Conservation (phyloP, 2,329 filamentous ascomycete species). For the Sphaerulina vaccinii region DNA sequence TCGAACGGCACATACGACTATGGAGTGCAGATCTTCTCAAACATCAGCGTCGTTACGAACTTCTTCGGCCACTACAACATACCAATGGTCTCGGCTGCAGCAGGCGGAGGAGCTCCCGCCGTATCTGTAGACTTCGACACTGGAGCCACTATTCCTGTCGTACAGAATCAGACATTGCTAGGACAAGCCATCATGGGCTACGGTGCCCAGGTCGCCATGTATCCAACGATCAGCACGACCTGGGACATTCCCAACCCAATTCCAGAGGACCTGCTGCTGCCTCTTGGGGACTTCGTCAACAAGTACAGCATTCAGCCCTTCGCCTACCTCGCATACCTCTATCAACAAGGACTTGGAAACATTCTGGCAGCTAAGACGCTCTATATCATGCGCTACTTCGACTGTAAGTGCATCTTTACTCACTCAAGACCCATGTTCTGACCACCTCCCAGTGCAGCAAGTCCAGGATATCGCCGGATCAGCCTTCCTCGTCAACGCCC, state of each 20-base stretch:
- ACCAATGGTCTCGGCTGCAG: constrained; percentile 31
- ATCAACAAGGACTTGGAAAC: constrained; percentile 48
- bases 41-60: constrained; percentile 41
- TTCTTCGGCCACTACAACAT: constrained; percentile 51
- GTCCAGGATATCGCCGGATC: constrained; percentile 8
- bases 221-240: constrained; percentile 21
- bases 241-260: constrained; percentile 43
- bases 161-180: constrained; percentile 7
- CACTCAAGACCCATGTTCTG: background rate
- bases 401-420: background rate
- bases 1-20: constrained; percentile 39
- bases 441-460: background rate
- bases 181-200: constrained; percentile 24
- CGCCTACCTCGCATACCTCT: constrained; percentile 43
- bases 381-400: constrained; percentile 45
- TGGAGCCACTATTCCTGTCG: background rate
- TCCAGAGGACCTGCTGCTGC: constrained; percentile 48
- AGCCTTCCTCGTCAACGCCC: constrained; percentile 20
- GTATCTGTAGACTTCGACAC: background rate
- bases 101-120: constrained; percentile 6
- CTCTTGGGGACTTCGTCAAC: constrained; percentile 50
- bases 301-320: constrained; percentile 50
- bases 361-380: constrained; percentile 46
- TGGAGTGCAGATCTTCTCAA: constrained; percentile 44
- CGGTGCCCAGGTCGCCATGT: constrained; percentile 33